Conservation (phyloP, 352 stramenopile species). For the Pythium grandisporangium region DNA sequence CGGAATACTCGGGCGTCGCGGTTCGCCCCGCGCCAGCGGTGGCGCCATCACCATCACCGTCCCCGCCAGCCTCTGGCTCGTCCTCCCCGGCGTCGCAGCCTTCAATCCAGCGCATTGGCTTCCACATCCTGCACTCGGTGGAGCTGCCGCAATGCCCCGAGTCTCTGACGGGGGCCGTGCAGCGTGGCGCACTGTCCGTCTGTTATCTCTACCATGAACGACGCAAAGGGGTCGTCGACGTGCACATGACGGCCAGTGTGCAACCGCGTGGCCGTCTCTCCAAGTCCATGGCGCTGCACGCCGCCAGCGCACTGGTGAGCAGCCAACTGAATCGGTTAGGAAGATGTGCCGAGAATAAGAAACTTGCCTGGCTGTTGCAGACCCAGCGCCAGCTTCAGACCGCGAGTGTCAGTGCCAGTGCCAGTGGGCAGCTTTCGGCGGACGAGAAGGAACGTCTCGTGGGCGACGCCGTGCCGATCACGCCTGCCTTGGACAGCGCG, state of each 20-base stretch:
- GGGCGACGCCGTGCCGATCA: too few relatives aligned
- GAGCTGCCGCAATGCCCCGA: constrained; percentile 10
- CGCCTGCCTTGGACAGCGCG: neutral
- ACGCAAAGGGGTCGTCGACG: constrained; percentile 9
- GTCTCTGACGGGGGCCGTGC: neutral
- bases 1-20: constrained; percentile 35
- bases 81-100: too few relatives aligned
- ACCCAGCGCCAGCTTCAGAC: constrained; percentile 12
- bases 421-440: too few relatives aligned
- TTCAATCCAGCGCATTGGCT: constrained; percentile 30
- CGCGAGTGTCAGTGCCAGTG: neutral
- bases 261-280: constrained; percentile 11
- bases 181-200: constrained; percentile 9
- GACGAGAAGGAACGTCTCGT: neutral
- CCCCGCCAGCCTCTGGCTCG: too few relatives aligned
- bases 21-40: too few relatives aligned
- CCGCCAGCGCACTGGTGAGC: constrained; percentile 5
- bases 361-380: constrained; percentile 18
- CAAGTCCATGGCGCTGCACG: constrained; percentile 3
- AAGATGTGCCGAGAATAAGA: constrained; percentile 17
- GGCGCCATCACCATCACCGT: too few relatives aligned
- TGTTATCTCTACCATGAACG: constrained; percentile 18
- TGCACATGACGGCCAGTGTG: constrained; percentile 16
- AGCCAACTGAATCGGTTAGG: constrained; percentile 8
- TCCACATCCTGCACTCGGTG: constrained; percentile 41